Conservation (phyloP, 73 alveolate genomes). For the Stentor coeruleus region DNA sequence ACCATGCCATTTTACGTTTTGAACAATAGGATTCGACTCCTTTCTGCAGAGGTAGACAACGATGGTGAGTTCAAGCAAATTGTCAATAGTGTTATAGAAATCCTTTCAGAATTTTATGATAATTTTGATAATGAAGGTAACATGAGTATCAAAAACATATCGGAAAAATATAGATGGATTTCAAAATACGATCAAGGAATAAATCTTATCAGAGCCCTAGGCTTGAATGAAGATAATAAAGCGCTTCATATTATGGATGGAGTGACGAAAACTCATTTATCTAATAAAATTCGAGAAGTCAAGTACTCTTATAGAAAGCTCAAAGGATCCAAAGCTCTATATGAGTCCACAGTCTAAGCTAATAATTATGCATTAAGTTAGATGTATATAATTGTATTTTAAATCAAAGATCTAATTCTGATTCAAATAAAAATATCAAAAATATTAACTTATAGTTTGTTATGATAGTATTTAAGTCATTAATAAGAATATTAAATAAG, state of each 20-base stretch:
- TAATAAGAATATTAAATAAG: no score
- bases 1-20: background rate
- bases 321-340: no score
- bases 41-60: background rate
- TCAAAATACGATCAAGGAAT: background rate
- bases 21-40: background rate
- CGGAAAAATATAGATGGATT: background rate
- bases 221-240: background rate
- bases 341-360: no score
- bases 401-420: no score
- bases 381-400: no score
- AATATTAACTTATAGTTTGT: no score
- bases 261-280: background rate
- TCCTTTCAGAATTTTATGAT: background rate
- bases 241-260: background rate
- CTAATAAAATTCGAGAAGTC: background rate
- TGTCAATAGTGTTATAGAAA: background rate
- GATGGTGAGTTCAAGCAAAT: background rate
- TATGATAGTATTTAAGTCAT: no score
- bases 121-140: no score
- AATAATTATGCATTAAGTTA: no score
- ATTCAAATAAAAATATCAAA: no score
- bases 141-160: background rate
- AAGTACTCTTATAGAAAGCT: no score
- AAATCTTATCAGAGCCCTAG: background rate